Evolutionary conservation across 148 eudicot species (phyloP).

Genomic region (Chenopodium formosanum): DNA sequence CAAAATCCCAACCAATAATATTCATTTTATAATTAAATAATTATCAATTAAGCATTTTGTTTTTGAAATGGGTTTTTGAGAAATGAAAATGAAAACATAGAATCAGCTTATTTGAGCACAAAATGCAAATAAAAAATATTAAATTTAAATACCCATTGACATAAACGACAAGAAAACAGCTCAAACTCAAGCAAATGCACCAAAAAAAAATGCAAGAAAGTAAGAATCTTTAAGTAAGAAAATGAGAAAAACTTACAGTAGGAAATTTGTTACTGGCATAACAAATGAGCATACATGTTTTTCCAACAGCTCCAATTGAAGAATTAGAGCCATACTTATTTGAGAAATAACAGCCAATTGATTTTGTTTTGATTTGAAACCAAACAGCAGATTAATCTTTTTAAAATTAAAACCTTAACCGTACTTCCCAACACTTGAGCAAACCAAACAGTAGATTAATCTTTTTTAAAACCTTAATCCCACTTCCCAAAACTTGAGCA

Average conservation of each 20-base stretch:
- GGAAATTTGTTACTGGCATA: slow-evolving; percentile 97
- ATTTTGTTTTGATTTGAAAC: no score
- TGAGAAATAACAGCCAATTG: no score
- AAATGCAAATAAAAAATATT: neutral
- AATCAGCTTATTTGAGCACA: neutral
- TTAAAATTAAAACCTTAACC: no score
- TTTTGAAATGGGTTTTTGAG: neutral
- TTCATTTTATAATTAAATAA: neutral
- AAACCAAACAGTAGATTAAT: no score
- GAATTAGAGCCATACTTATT: no score
- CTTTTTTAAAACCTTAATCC: no score
- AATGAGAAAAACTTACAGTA: slow-evolving; percentile 56
- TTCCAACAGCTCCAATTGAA: slow-evolving; percentile 82
- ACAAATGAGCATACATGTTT: slow-evolving; percentile 95
- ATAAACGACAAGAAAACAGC: slow-evolving; percentile 14
- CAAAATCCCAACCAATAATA: neutral
- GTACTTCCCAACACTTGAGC: no score
- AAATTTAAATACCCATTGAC: slow-evolving; percentile 9
- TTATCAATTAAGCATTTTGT: neutral
- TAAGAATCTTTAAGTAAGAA: neutral
- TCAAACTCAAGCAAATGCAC: neutral
- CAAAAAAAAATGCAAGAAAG: neutral
- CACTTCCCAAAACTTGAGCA: no score
- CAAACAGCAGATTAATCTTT: no score
- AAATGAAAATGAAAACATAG: neutral